Evolutionary conservation across 2,329 filamentous ascomycete genomes (phyloP).

Genomic region (Alternaria arborescens): DNA sequence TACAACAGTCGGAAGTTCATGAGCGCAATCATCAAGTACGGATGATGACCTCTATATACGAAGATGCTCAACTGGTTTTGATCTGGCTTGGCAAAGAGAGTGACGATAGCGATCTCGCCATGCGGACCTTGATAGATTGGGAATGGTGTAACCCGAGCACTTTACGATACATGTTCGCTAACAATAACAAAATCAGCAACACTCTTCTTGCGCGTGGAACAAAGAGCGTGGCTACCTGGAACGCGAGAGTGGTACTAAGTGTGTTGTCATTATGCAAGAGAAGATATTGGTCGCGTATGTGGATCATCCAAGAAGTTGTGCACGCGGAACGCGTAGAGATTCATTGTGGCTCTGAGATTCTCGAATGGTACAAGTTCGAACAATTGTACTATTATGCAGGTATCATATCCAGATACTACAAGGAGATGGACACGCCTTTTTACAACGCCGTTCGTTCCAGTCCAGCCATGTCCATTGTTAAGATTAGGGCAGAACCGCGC

Average conservation of each 20-base stretch:
- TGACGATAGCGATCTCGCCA: not conserved
- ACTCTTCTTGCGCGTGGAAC: not conserved
- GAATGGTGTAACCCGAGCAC: not conserved
- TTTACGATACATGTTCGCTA: not conserved
- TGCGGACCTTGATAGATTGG: not conserved
- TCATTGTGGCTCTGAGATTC: not conserved
- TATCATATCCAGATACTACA: rapidly evolving
- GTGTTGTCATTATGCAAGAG: not conserved
- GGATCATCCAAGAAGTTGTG: constrained; percentile 1
- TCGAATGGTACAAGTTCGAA: not conserved
- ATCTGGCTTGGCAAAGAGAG: not conserved
- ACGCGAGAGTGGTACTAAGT: not conserved
- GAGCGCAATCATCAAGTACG: constrained; percentile 23
- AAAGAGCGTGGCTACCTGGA: not conserved
- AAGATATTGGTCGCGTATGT: not conserved
- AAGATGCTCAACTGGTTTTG: not conserved
- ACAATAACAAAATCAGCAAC: not conserved
- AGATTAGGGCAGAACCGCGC: no score
- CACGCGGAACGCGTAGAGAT: not conserved
- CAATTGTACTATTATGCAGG: not conserved
- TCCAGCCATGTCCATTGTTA: not conserved
- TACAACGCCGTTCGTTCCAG: not conserved
- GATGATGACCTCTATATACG: constrained; percentile 8
- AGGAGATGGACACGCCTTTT: not conserved
- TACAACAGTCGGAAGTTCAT: constrained; percentile 23